Conservation (phyloP, 345 rosid species). For the Jatropha curcas region DNA sequence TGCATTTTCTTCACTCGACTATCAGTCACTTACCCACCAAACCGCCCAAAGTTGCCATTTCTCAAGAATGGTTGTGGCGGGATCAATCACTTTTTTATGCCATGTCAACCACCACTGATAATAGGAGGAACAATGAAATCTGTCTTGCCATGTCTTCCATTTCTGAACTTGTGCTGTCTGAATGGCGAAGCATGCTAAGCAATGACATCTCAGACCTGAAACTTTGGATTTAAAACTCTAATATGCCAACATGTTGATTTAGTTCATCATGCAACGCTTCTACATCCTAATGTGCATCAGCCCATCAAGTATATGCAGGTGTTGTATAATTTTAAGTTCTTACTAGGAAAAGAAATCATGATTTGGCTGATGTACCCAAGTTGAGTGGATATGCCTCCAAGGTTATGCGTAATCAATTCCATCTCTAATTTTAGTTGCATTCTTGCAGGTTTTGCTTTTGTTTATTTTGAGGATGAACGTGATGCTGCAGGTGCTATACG, state of each 20-base stretch:
- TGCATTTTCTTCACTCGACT: constrained; percentile 53
- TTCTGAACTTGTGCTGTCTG: constrained; percentile 62
- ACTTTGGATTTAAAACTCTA: constrained; percentile 52
- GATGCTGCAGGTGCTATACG: constrained; percentile 88
- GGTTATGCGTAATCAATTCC: constrained; percentile 8
- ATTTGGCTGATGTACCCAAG: constrained; percentile 38
- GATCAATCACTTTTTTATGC: constrained; percentile 47
- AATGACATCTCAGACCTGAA: constrained; percentile 69
- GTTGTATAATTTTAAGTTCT: constrained; percentile 49
- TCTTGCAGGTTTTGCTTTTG: constrained; percentile 83
- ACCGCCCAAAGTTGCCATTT: constrained; percentile 45
- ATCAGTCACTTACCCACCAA: constrained; percentile 56
- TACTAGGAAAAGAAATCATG: constrained; percentile 36
- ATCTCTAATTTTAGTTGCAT: constrained; percentile 18
- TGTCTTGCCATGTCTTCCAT: constrained; percentile 66
- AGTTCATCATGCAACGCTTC: constrained; percentile 77
- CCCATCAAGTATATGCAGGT: constrained; percentile 76
- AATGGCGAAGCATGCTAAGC: constrained; percentile 69
- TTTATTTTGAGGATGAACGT: constrained; percentile 80
- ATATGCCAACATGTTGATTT: constrained; percentile 60
- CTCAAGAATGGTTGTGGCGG: constrained; percentile 48
- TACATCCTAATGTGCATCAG: constrained; percentile 75
- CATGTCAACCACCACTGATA: constrained; percentile 49
- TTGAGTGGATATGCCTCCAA: constrained; percentile 23
- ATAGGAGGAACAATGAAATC: constrained; percentile 65